Conservation (phyloP, 805 yeast species). For the Candida coleopterorum region DNA sequence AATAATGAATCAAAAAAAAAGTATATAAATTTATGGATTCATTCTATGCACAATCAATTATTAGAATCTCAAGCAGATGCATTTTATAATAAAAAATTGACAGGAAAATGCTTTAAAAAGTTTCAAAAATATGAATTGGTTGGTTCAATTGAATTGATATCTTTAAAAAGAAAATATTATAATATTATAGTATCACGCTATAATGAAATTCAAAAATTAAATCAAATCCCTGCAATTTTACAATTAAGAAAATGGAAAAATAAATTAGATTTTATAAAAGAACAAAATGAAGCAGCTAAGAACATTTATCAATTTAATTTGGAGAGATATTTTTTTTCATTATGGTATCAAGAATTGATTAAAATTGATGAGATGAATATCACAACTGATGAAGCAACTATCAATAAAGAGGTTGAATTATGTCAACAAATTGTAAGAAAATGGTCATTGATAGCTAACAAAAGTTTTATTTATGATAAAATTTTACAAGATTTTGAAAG, state of each 20-base stretch:
- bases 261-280: not conserved
- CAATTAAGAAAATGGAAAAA: not conserved
- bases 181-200: not conserved
- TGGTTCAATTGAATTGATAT: slow-evolving; percentile 1
- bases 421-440: slow-evolving; percentile 2
- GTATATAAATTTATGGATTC: not conserved
- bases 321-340: not conserved
- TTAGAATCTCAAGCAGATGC: slow-evolving; percentile 10
- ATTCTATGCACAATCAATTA: not conserved
- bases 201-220: not conserved
- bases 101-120: not conserved
- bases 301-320: not conserved
- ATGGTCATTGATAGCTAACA: not conserved
- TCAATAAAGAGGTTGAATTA: not conserved
- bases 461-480: not conserved
- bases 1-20: not conserved
- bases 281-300: not conserved
- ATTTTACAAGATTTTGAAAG: slow-evolving; percentile 16
- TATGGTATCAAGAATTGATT: not conserved
- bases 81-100: slow-evolving; percentile 2
- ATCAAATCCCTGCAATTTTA: not conserved
- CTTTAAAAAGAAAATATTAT: slow-evolving; percentile 4
- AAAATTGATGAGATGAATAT: not conserved
- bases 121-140: not conserved
- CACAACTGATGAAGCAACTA: not conserved